These are phyloP conservation scores for Phytopythium montanum DNA, from an alignment of 352 stramenopile genomes.

Conservation along the genomic window DNA sequence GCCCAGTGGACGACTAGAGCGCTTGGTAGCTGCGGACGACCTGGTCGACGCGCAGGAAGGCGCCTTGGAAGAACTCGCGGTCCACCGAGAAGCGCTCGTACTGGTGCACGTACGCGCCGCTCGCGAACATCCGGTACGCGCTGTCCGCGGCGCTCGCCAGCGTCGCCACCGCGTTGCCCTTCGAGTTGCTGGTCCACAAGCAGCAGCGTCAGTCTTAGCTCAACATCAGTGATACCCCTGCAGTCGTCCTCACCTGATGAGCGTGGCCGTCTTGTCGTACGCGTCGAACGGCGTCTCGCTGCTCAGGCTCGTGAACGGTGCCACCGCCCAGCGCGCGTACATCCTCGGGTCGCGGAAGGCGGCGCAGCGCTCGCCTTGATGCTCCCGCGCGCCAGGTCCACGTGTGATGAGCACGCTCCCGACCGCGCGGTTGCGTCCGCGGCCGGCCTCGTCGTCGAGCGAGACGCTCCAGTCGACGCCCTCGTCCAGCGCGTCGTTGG, in stretches of 20 bases:
- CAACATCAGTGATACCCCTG: background rate
- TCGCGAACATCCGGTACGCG: conserved; percentile 62
- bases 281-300: conserved; percentile 36
- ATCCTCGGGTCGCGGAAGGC: conserved; percentile 39
- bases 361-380: conserved; percentile 12
- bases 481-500: conserved; percentile 54
- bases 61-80: conserved; percentile 52
- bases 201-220: background rate
- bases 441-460: conserved; percentile 20
- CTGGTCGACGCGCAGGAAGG: conserved; percentile 70
- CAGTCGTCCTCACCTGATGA: conserved; percentile 37
- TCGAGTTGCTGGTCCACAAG: conserved; percentile 48
- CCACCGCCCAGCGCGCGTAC: conserved; percentile 38
- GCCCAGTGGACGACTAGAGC: conserved; percentile 5
- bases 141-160: conserved; percentile 51
- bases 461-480: conserved; percentile 56
- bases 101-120: conserved; percentile 62
- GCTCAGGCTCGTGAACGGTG: conserved; percentile 29
- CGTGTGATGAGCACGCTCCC: conserved; percentile 52
- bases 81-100: conserved; percentile 56
- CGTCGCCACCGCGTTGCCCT: conserved; percentile 38
- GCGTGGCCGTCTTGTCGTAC: conserved; percentile 67
- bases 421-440: conserved; percentile 33
- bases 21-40: conserved; percentile 58
- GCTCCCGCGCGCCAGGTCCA: conserved; percentile 19